Base-by-base conservation (phyloP, 305 asterid species). In the Solanum hybrid region DNA sequence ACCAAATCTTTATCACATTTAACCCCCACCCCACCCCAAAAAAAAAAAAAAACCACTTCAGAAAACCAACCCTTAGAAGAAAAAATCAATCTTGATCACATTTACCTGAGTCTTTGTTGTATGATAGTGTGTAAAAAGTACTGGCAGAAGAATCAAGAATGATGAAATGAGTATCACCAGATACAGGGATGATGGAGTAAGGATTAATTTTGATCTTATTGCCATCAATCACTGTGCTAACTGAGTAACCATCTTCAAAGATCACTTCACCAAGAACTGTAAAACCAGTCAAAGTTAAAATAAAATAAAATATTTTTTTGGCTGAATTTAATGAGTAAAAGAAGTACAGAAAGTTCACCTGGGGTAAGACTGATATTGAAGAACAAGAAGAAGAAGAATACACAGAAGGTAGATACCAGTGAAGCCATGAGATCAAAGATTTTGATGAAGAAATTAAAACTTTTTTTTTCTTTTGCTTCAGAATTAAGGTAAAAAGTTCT, bases 161-260 rank as follows among this genome's bases (percentile, higher is more conserved):
- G 91, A 96, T 60, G 94, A 91, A 92, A 92, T 94, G 93, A 27
- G 94, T 91, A 75, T 94, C 93, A 81, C 95, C 94, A 88, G 92
- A 87, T 85, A 88, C 94, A 86, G 93, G 94, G 42, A 92, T 92
- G 76, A 94, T 89, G 31, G 94, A 93, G 80, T 91, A 91, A 91
- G 98, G 98, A 26, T 93, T 93, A 89, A 97, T 86, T 26, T 88
- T 87, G 82, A 90, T 88, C 94, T 96, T 95, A 94, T 97, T 89
- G 42, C 99, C 99, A 88, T 94, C 91, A 81, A 95, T 84, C 90
- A 96, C 88, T 51, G 98, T 97, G 93, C 79, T 94, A 89, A 97
- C 98, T 79, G 95, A 91, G 93, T 97, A 97, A 88, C 99, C 98
- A 46, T 93, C 95, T 91, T 96, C 99, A 69, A 86, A 93, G 89